Conservation (phyloP, 2,329 filamentous ascomycete species). For the Blastomyces gilchristii region DNA sequence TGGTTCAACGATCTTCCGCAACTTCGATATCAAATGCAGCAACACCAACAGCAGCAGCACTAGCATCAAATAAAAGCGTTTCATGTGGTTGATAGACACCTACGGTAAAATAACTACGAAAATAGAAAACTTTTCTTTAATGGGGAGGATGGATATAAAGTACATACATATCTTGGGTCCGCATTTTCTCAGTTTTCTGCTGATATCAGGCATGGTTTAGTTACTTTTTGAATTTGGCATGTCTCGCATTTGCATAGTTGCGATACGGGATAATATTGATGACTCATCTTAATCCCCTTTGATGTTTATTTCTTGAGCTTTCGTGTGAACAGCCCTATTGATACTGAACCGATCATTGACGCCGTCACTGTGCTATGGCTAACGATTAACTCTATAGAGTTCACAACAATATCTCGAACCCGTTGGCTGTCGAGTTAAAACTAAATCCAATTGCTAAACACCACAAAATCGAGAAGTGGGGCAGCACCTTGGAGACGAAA, state of each 20-base stretch:
- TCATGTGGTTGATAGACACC: background rate
- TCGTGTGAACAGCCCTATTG: background rate
- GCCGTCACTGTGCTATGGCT: background rate
- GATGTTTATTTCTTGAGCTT: background rate
- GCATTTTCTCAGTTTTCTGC: background rate
- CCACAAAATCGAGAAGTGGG: background rate
- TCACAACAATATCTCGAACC: background rate
- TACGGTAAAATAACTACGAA: background rate
- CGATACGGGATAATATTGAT: background rate
- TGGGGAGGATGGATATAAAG: background rate
- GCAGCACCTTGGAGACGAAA: background rate
- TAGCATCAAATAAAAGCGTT: background rate
- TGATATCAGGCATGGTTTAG: background rate
- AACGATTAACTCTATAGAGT: background rate
- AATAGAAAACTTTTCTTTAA: background rate
- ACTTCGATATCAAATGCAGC: conserved; percentile 36
- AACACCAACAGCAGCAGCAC: background rate
- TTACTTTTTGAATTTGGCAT: background rate
- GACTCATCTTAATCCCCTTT: background rate
- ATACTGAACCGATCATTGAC: background rate
- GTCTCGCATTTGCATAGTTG: background rate
- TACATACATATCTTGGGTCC: background rate
- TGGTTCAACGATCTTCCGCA: conserved; percentile 70
- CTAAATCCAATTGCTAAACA: background rate
- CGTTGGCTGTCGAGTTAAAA: background rate